Evolutionary conservation across 1,139 yeast genomes (phyloP), one percentile per base, ranked within the genome.

Genomic region (Yamadazyma mexicana): DNA sequence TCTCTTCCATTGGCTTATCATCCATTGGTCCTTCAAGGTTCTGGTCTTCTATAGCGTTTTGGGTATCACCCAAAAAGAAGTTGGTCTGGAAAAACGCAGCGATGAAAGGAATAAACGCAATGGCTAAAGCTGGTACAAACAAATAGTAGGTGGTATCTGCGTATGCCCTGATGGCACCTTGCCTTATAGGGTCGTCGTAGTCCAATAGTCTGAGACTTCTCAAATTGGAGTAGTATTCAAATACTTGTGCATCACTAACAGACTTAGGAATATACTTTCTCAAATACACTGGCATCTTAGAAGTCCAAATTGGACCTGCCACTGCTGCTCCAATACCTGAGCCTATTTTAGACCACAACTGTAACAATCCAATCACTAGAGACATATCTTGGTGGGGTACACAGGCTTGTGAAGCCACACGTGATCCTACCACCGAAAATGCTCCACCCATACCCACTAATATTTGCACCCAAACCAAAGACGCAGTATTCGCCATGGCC

Each of bases 381-480:
- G 75, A 73, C 59, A 73, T 54, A 51, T 72, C 73, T 43, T 67
- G 74, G 52, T 75, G 80, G 14, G 67, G 64, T 33, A 64, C 69
- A 7, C 66, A 59, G 4, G 68, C 69, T 41, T 62, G 65, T 2
- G 62, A 55, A 10, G 68, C 57, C 15, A 59, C 58, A 35, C 51
- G 54, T 11, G 66, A 51, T 29, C 63, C 66, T 44, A 62, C 51
- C 35, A 56, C 62, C 20, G 56, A 51, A 34, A 54, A 54, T 17
- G 62, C 63, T 45, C 63, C 68, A 38, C 69, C 68, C 22, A 59
- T 44, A 44, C 64, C 62, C 18, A 53, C 40, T 42, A 62, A 42
- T 25, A 60, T 54, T 33, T 56, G 50, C 22, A 56, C 50, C 37
- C 43, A 47, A 10, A 55, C 54, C 14, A 47, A 37, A 2, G 55